Base-by-base conservation (phyloP, 306 rosid genomes). In the Casuarina glauca region DNA sequence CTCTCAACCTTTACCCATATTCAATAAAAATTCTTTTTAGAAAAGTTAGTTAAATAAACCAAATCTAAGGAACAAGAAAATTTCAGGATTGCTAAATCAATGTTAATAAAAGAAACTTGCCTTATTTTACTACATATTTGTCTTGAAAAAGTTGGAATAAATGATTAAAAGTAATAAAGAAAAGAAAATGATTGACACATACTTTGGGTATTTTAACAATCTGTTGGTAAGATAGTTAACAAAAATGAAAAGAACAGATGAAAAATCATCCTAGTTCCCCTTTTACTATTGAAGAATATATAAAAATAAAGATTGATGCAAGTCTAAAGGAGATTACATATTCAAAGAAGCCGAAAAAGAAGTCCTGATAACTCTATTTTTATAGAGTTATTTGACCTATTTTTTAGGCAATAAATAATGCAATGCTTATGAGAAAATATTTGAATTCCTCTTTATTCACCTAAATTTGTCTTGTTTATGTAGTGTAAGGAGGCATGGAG, bases 251-350 rank as follows among this genome's bases (percentile, higher is more conserved):
- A 52, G 13, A 35, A 75, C 41, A 52, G 11, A 26, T 19, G 32
- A 26, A 26, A 26, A 26, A 26, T 26, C 32, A 26, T 26, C 32
- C 1, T 26, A 26, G 32, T 26, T 26, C 32, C 32, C 32, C 32
- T 26, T 26, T 26, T 26, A 26, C 32, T 26, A 53, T 35, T 6
- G 50, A 35, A 64, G 17, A 32, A 0, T 15, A 58, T 10, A 15
- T 68, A 74, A 51, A 50, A 58, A 35, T 48, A 70, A 9, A 55
- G 66, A 26, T 39, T 35, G 19, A 36, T 70, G 41, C 63, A 85
- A 81, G 94, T 86, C 32, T 26, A 39, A 43, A 67, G 42, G 19
- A 67, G 42, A 38, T 42, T 3, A 42, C 71, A 39, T 26, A 38
- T 12, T 6, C 66, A 32, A 32, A 53, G 9, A 53, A 53, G 9